A percentile compares a stretch with the other conserved stretches of the same genome.
These are phyloP conservation scores for Solanum habrochaites DNA, from an alignment of 257 asterid genomes.

Conservation along the genomic window DNA sequence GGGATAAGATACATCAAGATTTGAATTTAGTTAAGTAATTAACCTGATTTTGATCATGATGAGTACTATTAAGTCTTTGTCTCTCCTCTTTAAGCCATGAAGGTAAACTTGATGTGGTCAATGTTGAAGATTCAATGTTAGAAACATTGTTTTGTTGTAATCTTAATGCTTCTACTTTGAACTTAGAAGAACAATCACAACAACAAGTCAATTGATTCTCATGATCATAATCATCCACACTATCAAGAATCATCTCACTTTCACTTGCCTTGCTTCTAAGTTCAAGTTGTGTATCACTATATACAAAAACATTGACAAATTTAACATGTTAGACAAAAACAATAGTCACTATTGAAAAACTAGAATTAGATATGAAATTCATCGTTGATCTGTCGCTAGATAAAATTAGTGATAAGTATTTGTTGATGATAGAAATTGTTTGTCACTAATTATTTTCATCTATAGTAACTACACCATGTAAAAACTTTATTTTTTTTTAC, in stretches of 20 bases:
- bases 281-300: conserved; percentile 21
- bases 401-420: not conserved
- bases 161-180: conserved; percentile 26
- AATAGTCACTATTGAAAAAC: not conserved
- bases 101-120: conserved; percentile 38
- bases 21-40: not conserved
- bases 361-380: not conserved
- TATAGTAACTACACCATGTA: not conserved
- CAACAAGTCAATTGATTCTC: conserved; percentile 28
- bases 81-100: conserved; percentile 67
- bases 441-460: not conserved
- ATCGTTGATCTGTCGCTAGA: not conserved
- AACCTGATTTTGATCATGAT: conserved; percentile 29
- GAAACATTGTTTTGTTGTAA: conserved; percentile 1
- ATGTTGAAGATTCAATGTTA: conserved; percentile 16
- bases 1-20: not conserved
- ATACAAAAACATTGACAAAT: not conserved
- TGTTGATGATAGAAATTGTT: not conserved
- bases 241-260: conserved; percentile 8
- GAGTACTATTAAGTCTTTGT: conserved; percentile 20
- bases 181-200: conserved; percentile 32
- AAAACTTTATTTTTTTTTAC: not conserved
- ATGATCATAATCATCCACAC: conserved; percentile 11
- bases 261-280: conserved; percentile 12
- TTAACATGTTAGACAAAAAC: not conserved